A percentile compares a stretch with the other conserved stretches of the same genome.
Conservation (phyloP, 495 filamentous ascomycete genomes). For the Lophiotrema nucula region DNA sequence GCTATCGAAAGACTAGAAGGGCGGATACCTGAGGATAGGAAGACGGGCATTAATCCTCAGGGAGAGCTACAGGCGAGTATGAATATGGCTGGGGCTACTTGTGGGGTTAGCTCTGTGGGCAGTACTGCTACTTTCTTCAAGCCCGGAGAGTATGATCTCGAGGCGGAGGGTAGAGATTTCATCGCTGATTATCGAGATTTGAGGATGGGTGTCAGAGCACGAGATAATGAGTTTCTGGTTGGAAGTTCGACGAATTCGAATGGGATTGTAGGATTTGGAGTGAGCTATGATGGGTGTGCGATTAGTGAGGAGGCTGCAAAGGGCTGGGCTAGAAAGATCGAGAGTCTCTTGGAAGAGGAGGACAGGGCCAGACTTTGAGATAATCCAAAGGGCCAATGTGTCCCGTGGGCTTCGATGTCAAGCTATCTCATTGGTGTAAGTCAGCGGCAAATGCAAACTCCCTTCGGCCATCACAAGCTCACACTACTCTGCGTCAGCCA, state of each 20-base stretch:
- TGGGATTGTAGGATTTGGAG: conserved; percentile 33
- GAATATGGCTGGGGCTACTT: conserved; percentile 33
- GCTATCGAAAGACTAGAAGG: conserved; percentile 34
- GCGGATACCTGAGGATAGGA: conserved; percentile 27
- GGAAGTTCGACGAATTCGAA: conserved; percentile 33
- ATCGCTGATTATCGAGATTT: conserved; percentile 22
- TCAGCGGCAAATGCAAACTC: too few species aligned
- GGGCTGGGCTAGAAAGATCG: conserved; percentile 37
- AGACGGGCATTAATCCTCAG: conserved; percentile 38
- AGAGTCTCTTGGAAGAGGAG: conserved; percentile 31
- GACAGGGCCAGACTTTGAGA: conserved; percentile 12
- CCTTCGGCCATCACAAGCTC: too few species aligned
- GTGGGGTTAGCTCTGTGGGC: conserved; percentile 41
- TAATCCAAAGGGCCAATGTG: too few species aligned
- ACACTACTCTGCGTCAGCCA: too few species aligned
- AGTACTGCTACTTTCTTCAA: conserved; percentile 29
- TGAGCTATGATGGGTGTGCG: conserved; percentile 36
- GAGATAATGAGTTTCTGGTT: conserved; percentile 42
- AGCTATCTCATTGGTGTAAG: too few species aligned
- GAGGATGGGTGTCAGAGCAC: conserved; percentile 30
- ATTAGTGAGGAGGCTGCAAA: conserved; percentile 31
- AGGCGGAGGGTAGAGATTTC: conserved; percentile 29
- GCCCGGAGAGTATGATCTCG: conserved; percentile 10
- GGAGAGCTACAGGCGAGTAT: conserved; percentile 35
- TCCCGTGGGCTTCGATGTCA: too few species aligned